Evolutionary conservation across 805 yeast genomes (phyloP), one percentile per base, ranked within the genome.

Genomic region (Cyberlindnera xylosilytica): DNA sequence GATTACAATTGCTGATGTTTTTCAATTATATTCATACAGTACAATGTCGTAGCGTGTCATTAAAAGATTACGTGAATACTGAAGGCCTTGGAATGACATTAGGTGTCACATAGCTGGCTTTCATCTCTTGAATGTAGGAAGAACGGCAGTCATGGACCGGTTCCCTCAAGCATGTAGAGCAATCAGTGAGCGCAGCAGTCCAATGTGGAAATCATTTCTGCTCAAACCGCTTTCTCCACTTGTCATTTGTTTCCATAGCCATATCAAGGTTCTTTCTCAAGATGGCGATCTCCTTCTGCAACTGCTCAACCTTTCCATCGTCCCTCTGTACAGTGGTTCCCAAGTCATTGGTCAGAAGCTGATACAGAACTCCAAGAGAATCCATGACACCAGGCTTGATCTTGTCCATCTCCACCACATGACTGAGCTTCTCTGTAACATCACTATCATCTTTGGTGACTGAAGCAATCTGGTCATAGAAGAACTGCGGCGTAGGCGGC

Each of bases 241-340:
- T 56, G 24, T 58, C 61, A 37, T 54, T 57, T 6, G 51, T 51
- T 26, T 54, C 61, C 37, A 54, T 42, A 15, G 59, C 57, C 6
- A 38, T 36, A 1, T 43, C 44, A 23, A 59, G 39, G 36, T 52
- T 56, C 18, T 35, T 30, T 8, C 42, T 45, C 36, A 59, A 41
- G 6, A 27, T n/a, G 1, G 37, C 36, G 9, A 55, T 41, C 16
- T 50, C 50, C 6, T 32, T 32, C n/a, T 52, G 38, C 20, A 57
- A 39, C n/a, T 34, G 36, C 2, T 6, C 31, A 2, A 47, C 39
- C 22, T 28, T 49, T 4, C 29, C 34, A 30, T 43, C 41, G n/a
- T 35, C 30, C 7, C 24, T 18, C 9, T 11, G 17, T n/a, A 20
- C 26, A 7, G n/a, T 10, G 6, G 23, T 27, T 3, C 31, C 17